Base-by-base conservation (phyloP, 2,329 filamentous ascomycete genomes). In the Chaetomium strumarium region DNA sequence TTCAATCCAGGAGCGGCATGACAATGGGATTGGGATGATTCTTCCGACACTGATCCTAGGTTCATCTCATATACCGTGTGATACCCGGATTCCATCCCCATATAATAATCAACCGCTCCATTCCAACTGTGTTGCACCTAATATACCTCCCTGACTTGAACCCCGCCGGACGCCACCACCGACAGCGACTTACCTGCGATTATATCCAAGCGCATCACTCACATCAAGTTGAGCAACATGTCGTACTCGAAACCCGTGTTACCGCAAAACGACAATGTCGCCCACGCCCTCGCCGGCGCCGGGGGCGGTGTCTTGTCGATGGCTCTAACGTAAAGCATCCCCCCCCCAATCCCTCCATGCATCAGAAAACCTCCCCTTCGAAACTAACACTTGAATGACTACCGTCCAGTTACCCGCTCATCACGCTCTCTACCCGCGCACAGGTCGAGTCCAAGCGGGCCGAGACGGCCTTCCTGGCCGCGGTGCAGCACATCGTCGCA, bases 391-490 rank as follows among this genome's bases (percentile, higher is more conserved):
- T n/a, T n/a, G n/a, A n/a, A n/a, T 36, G 19, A 17, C n/a, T n/a
- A 46, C 24, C 6, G 36, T 9, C 46, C 66, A 93, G 89, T 61
- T 97, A 97, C 71, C 93, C 93, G 39, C 84, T 99, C 63, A 95
- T 99, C 67, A 97, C 93, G 33, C 85, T 99, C 58, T 99, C 93
- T 19, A 99, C 93, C 33, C 88, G 93, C 68, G 93, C 93, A 40
- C 93, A 99, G 72, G 92, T 99, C 69, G 93, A 99, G 73, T 96
- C 93, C 54, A 93, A 89, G 72, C 90, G 91, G 64, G 90, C 90
- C 51, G 84, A 95, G 62, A 88, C 88, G 29, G 85, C 86, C 55
- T 93, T 93, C 64, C 78, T 90, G 63, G 82, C 89, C 60, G 90
- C 93, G 31, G 84, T 93, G 56, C 83, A 84, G 63, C 83, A 84